Evolutionary conservation across 176 grass and related monocot genomes (phyloP).

Genomic region (Panicum miliaceum): DNA sequence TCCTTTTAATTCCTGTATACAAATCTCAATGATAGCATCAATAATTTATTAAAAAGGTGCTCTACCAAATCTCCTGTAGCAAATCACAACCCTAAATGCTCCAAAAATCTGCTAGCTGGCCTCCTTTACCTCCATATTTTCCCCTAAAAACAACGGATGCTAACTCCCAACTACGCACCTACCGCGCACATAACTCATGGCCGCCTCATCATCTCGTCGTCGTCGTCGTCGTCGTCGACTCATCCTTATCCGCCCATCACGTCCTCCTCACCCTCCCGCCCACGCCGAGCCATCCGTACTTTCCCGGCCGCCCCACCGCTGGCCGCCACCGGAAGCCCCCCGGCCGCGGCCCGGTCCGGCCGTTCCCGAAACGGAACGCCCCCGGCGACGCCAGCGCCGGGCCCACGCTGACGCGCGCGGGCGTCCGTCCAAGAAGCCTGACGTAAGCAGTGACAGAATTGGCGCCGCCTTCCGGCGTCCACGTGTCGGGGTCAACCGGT

Average conservation of each 20-base stretch:
- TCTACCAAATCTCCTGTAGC: not conserved
- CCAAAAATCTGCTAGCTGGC: slow-evolving; percentile 17
- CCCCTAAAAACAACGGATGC: not conserved
- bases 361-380: slow-evolving; percentile 60
- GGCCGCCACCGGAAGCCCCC: slow-evolving; percentile 13
- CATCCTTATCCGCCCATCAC: slow-evolving; percentile 65
- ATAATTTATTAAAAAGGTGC: not conserved
- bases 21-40: not conserved
- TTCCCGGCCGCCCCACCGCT: slow-evolving; percentile 21
- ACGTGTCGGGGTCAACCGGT: slow-evolving; percentile 57
- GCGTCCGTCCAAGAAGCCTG: slow-evolving; percentile 50
- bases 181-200: not conserved
- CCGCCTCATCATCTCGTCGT: not conserved
- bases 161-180: slow-evolving; percentile 32
- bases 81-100: not conserved
- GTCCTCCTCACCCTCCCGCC: not conserved
- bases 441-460: slow-evolving; percentile 90
- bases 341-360: slow-evolving; percentile 14
- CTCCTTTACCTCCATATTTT: not conserved
- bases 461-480: slow-evolving; percentile 47
- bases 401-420: slow-evolving; percentile 18
- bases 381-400: slow-evolving; percentile 37
- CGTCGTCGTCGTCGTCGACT: not conserved
- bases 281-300: not conserved
- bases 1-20: not conserved